Base-by-base conservation (phyloP, 192 early-diverging fungal species). In the Backusella liffmaniae region DNA sequence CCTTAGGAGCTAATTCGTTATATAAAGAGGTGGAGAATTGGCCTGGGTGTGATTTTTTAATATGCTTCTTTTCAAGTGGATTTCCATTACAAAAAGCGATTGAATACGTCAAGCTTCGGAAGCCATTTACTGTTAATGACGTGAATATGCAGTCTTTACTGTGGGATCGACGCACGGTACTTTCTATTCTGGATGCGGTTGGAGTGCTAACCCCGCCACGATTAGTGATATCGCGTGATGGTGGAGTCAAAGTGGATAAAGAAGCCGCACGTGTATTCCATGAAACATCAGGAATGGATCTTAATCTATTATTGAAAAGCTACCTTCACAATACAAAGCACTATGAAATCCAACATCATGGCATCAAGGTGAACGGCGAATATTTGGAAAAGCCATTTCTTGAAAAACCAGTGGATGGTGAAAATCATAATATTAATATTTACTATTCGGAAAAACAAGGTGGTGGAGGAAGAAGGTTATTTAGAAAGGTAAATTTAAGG, bases 401-500 rank as follows among this genome's bases (percentile, higher is more conserved):
- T 16, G 97, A 99, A 78, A 99, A 99, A 78, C 97, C 97, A 10
- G 92, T 95, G n/a, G 91, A 92, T 35, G 92, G 96, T 29, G 97
- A 99, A 82, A 91, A 99, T 81, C 97, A 99, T 86, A 98, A 98
- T 80, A 96, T 99, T 69, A 90, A 93, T 86, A 96, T 99, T 68
- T 98, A 99, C 88, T 99, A 96, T 81, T 84, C 91, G 18, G 78
- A 84, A 21, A 86, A 86, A 66, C 86, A 89, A 68, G 97, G 97
- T 49, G 96, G 97, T 72, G 94, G 94, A 29, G 90, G 87, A 34
- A 88, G 94, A 42, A 84, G 87, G 41, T 84, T 95, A 76, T 95
- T 95, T 78, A 85, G 94, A 84, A 96, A 95, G 86, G 87, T 89
- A 79, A 69, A 9, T 4, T 44, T 44, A 16, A 44, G 15, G 42